Evolutionary conservation across 2,329 filamentous ascomycete species (phyloP).

Genomic region (Fusarium sp.): DNA sequence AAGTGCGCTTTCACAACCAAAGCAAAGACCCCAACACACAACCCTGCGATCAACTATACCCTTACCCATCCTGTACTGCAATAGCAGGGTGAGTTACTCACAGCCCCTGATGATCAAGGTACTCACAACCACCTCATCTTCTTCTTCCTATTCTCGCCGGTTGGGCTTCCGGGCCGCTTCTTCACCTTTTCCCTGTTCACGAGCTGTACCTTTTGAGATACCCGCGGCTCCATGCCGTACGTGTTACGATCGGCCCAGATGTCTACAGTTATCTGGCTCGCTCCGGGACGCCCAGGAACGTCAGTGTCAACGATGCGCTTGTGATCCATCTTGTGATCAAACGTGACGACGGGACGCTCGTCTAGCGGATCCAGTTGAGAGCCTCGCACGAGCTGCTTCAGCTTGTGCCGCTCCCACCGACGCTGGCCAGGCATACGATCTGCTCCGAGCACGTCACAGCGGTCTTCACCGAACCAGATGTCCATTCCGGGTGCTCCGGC

Average conservation of each 20-base stretch:
- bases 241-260: slow-evolving; percentile 4
- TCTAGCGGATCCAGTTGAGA: slow-evolving; percentile 6
- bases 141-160: not conserved
- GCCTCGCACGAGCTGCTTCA: not conserved
- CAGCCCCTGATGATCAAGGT: not conserved
- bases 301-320: slow-evolving; percentile 32
- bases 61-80: not conserved
- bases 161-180: not conserved
- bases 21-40: not conserved
- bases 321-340: slow-evolving; percentile 29
- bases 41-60: not conserved
- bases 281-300: slow-evolving; percentile 13
- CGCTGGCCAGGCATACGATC: slow-evolving; percentile 45
- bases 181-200: not conserved
- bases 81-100: not conserved
- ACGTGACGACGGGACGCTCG: slow-evolving; percentile 27
- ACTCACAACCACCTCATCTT: not conserved
- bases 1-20: not conserved
- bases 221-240: slow-evolving; percentile 22
- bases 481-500: slow-evolving; percentile 29
- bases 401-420: slow-evolving; percentile 38
- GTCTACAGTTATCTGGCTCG: slow-evolving; percentile 30
- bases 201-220: not conserved
- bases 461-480: slow-evolving; percentile 44
- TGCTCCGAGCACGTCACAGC: slow-evolving; percentile 41